Conservation (phyloP, 2,329 filamentous ascomycete species). For the Botrytis elliptica region DNA sequence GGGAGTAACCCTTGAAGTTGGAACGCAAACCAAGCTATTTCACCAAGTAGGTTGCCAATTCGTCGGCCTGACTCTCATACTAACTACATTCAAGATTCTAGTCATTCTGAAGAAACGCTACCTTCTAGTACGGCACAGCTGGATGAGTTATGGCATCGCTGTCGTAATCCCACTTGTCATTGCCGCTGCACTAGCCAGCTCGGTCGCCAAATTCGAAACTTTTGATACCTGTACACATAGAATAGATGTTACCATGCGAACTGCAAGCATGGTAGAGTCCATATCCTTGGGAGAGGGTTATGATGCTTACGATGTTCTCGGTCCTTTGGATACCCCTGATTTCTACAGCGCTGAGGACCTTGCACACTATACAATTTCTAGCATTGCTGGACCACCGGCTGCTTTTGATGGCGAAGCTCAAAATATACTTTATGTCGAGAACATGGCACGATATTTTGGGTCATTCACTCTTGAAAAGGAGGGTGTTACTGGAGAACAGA, state of each 20-base stretch:
- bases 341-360: background rate
- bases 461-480: background rate
- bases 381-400: conserved; percentile 29
- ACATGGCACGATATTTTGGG: background rate
- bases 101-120: background rate
- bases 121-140: background rate
- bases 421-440: conserved; percentile 25
- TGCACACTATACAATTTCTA: background rate
- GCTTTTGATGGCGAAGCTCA: conserved; percentile 28
- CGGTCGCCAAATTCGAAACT: background rate
- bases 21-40: background rate
- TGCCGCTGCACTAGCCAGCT: conserved; percentile 56
- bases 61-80: background rate
- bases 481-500: background rate
- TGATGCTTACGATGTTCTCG: conserved; percentile 11
- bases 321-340: conserved; percentile 18
- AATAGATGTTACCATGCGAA: background rate
- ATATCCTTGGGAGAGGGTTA: background rate
- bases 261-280: background rate
- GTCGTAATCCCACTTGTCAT: conserved; percentile 21
- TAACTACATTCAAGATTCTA: background rate
- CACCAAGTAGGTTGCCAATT: background rate
- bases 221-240: background rate
- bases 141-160: background rate
- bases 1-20: background rate